Evolutionary conservation across 495 filamentous ascomycete species (phyloP).

Genomic region (Apodospora peruviana): DNA sequence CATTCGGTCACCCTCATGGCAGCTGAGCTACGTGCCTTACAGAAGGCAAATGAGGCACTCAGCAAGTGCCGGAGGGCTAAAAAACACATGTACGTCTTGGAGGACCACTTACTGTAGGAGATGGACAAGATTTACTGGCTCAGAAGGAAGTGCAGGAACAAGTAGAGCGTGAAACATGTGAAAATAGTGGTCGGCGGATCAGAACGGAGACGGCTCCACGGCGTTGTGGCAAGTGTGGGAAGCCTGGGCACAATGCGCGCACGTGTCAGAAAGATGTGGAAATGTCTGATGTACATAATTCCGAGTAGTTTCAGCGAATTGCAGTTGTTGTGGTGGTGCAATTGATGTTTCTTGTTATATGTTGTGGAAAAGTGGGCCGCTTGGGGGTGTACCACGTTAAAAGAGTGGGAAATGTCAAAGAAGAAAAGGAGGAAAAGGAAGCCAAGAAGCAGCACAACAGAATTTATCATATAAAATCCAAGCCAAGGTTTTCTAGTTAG

Average conservation of each 20-base stretch:
- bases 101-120: constrained; percentile 1
- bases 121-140: neutral
- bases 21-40: neutral
- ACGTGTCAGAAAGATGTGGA: constrained; percentile 1
- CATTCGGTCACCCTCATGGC: neutral
- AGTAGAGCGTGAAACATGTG: neutral
- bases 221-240: neutral
- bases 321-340: neutral
- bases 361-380: neutral
- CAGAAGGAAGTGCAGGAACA: neutral
- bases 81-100: neutral
- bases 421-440: no score
- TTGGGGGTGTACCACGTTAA: neutral
- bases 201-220: neutral
- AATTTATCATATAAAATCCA: no score
- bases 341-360: neutral
- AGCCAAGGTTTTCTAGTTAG: no score
- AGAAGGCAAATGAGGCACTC: neutral
- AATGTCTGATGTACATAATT: neutral
- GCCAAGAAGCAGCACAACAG: no score
- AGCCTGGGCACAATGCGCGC: constrained; percentile 1
- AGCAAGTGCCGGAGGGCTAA: constrained; percentile 1
- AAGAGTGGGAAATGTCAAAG: no score
- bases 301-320: neutral
- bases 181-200: neutral